A percentile compares a stretch with the other conserved stretches of the same genome.
Conservation (phyloP, 2,329 filamentous ascomycete genomes). For the Cercospora sojina region DNA sequence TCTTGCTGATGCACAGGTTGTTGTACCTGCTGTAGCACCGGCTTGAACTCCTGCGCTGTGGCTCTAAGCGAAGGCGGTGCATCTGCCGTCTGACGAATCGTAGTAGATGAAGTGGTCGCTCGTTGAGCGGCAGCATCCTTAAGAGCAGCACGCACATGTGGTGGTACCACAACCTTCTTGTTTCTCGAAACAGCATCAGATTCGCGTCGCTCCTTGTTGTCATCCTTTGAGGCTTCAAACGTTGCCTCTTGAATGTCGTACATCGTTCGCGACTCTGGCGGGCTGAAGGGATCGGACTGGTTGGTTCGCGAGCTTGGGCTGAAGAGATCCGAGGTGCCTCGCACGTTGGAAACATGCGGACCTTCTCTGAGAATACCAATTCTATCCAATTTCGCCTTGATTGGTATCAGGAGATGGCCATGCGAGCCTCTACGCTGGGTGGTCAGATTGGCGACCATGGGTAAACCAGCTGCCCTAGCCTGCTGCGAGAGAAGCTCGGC, state of each 20-base stretch:
- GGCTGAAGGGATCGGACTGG: constrained; percentile 6
- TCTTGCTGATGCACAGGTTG: neutral
- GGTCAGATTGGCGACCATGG: constrained; percentile 24
- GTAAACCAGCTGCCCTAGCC: constrained; percentile 23
- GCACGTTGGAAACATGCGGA: neutral
- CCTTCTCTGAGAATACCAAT: constrained; percentile 20
- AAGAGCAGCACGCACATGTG: constrained; percentile 18
- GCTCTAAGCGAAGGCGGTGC: constrained; percentile 27
- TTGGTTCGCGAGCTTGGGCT: constrained; percentile 1
- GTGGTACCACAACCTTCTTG: constrained; percentile 15
- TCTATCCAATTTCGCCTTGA: constrained; percentile 26
- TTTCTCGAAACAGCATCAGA: neutral
- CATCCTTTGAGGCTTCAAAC: constrained; percentile 7
- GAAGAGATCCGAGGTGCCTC: constrained; percentile 2
- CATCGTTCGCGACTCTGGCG: constrained; percentile 8
- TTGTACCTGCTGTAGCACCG: constrained; percentile 14
- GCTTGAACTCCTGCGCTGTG: constrained; percentile 31
- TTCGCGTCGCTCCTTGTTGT: neutral
- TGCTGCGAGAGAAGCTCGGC: constrained; percentile 18
- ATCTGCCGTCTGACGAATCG: neutral
- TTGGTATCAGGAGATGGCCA: constrained; percentile 26
- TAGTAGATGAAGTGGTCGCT: neutral
- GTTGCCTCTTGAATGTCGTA: constrained; percentile 1
- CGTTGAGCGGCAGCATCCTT: constrained; percentile 1
- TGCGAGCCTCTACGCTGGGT: constrained; percentile 25